Evolutionary conservation across 2,329 filamentous ascomycete genomes (phyloP).

Genomic region (Penicillium olsonii): DNA sequence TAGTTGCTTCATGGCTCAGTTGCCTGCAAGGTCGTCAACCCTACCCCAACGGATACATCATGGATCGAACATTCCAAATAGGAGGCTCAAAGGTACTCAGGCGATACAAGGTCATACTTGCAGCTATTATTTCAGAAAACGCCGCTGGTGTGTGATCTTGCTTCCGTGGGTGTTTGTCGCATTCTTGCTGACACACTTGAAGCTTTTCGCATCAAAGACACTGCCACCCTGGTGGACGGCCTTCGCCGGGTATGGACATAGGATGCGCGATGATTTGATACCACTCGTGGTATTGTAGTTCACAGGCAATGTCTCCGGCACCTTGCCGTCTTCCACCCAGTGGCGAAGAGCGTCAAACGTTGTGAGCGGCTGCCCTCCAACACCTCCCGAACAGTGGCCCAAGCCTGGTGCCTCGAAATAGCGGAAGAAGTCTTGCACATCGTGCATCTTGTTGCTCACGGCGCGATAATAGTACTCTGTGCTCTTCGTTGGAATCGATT

Average conservation of each 20-base stretch:
- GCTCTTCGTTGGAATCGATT: not conserved
- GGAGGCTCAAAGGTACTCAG: too few relatives aligned
- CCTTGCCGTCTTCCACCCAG: constrained; percentile 18
- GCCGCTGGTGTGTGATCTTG: too few relatives aligned
- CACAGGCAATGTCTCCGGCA: constrained; percentile 16
- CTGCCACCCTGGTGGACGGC: not conserved
- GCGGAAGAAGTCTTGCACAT: constrained; percentile 6
- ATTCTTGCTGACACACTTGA: not conserved
- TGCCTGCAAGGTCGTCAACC: too few relatives aligned
- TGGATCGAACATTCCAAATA: too few relatives aligned
- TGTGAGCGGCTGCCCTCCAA: constrained; percentile 12
- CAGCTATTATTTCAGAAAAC: too few relatives aligned
- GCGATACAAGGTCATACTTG: too few relatives aligned
- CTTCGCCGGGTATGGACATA: not conserved
- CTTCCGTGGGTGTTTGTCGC: too few relatives aligned
- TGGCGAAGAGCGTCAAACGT: constrained; percentile 6
- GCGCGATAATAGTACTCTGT: not conserved
- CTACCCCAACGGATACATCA: too few relatives aligned
- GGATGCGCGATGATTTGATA: not conserved
- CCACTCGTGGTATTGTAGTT: not conserved
- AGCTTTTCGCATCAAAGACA: not conserved
- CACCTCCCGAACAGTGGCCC: constrained; percentile 7
- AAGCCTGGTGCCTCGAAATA: constrained; percentile 9
- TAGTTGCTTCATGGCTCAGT: too few relatives aligned
- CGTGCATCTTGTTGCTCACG: not conserved